These are phyloP conservation scores for Canariomyces notabilis DNA, from an alignment of 2,329 filamentous ascomycete species.

Conservation along the genomic window DNA sequence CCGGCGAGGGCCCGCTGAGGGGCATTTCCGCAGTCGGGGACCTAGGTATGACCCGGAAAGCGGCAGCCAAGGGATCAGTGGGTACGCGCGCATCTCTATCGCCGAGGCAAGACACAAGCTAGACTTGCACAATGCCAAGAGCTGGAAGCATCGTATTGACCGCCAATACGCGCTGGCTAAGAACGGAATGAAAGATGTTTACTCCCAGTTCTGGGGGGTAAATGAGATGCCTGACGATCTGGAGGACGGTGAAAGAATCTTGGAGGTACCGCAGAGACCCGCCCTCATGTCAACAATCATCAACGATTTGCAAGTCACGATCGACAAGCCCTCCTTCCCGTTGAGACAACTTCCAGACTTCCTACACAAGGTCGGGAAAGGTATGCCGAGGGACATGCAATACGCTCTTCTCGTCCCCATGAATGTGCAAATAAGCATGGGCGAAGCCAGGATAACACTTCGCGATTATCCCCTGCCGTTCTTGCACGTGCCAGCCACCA, in stretches of 20 bases:
- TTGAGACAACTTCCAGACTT: conserved; percentile 77
- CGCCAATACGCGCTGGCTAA: conserved; percentile 64
- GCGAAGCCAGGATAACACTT: conserved; percentile 78
- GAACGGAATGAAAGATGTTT: conserved; percentile 70
- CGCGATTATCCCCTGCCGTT: conserved; percentile 92
- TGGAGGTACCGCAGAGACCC: conserved; percentile 79
- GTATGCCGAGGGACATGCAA: conserved; percentile 86
- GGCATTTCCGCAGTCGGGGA: conserved; percentile 37
- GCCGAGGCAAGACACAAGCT: conserved; percentile 72
- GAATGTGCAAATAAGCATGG: conserved; percentile 83
- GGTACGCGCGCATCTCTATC: conserved; percentile 65
- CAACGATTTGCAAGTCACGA: conserved; percentile 74
- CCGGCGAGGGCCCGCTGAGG: conserved; percentile 31
- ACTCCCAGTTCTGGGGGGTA: conserved; percentile 73
- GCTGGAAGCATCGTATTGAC: conserved; percentile 90
- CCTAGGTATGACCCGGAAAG: conserved; percentile 77
- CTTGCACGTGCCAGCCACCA: conserved; percentile 80
- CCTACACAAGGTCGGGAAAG: conserved; percentile 86
- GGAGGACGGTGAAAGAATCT: conserved; percentile 76
- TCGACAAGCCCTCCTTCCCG: conserved; percentile 93
- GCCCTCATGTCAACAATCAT: conserved; percentile 76
- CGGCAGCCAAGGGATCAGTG: conserved; percentile 62
- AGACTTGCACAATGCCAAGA: conserved; percentile 75
- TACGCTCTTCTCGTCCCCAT: conserved; percentile 88
- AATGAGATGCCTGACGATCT: conserved; percentile 77